Percentiles rank a stretch among this genome's conserved stretches.
Conservation (phyloP, 2,329 filamentous ascomycete genomes). For the Plenodomus lindquistii region DNA sequence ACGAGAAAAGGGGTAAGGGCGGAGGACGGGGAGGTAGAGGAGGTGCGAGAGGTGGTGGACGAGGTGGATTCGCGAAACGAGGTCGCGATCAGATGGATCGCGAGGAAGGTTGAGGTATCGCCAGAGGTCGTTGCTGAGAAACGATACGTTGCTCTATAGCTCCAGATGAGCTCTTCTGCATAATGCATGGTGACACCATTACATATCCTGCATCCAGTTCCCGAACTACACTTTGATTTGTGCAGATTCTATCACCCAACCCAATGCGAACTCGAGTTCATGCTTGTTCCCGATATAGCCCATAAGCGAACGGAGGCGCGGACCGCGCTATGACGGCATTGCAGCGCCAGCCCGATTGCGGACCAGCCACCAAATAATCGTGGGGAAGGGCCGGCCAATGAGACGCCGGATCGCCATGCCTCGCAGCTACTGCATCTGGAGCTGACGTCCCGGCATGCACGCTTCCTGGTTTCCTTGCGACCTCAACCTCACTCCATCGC, state of each 20-base stretch:
- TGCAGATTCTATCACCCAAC: no score
- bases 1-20: slow-evolving; percentile 68
- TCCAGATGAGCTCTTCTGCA: no score
- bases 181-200: no score
- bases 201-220: no score
- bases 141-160: no score
- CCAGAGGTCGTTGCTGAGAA: no score
- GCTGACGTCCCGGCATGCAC: slow-evolving; percentile 24
- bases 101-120: slow-evolving; percentile 65
- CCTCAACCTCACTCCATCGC: slow-evolving; percentile 25
- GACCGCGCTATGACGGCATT: not conserved
- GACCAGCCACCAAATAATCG: not conserved
- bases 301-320: not conserved
- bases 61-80: slow-evolving; percentile 46
- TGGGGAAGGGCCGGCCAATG: slow-evolving; percentile 22
- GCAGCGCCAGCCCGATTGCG: not conserved
- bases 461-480: slow-evolving; percentile 17
- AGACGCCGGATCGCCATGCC: slow-evolving; percentile 28
- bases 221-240: no score
- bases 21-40: slow-evolving; percentile 52
- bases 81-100: slow-evolving; percentile 71
- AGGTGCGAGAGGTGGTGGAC: slow-evolving; percentile 24
- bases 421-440: slow-evolving; percentile 38
- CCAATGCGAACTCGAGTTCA: not conserved
- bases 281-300: not conserved